Conservation (phyloP, 208 protist species). For the Wallacemonas rigidus region DNA sequence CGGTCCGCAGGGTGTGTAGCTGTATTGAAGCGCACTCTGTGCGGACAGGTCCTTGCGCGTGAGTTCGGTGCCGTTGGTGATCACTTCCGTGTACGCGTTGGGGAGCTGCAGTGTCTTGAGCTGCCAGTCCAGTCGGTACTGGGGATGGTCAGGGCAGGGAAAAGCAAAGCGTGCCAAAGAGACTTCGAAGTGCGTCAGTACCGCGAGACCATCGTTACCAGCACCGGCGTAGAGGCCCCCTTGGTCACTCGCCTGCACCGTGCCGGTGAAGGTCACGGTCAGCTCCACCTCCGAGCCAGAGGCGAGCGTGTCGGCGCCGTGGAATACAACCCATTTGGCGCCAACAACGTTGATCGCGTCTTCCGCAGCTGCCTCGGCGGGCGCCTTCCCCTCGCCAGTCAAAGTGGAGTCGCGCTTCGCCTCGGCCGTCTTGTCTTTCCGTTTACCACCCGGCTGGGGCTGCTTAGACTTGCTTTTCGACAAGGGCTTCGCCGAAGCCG, state of each 20-base stretch:
- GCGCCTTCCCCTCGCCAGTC: neutral
- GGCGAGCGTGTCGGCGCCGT: conserved; percentile 32
- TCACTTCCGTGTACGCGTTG: conserved; percentile 29
- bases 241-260: conserved; percentile 46
- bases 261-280: conserved; percentile 45
- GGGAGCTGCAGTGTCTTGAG: conserved; percentile 59
- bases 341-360: conserved; percentile 21
- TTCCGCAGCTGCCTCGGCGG: conserved; percentile 5
- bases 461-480: neutral
- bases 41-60: conserved; percentile 25
- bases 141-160: conserved; percentile 77
- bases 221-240: conserved; percentile 56
- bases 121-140: conserved; percentile 65
- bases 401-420: neutral
- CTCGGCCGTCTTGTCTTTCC: neutral
- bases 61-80: conserved; percentile 41
- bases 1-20: conserved; percentile 50
- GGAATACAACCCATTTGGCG: conserved; percentile 63
- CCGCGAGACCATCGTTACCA: conserved; percentile 15
- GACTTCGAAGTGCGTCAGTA: conserved; percentile 88
- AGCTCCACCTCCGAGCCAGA: conserved; percentile 50
- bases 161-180: conserved; percentile 77
- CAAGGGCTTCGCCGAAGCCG: neutral
- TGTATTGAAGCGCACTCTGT: conserved; percentile 31
- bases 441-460: neutral